phyloP scores from a whole-genome alignment of 129 eudicot species.

The Gnaphalium uliginosum region DNA sequence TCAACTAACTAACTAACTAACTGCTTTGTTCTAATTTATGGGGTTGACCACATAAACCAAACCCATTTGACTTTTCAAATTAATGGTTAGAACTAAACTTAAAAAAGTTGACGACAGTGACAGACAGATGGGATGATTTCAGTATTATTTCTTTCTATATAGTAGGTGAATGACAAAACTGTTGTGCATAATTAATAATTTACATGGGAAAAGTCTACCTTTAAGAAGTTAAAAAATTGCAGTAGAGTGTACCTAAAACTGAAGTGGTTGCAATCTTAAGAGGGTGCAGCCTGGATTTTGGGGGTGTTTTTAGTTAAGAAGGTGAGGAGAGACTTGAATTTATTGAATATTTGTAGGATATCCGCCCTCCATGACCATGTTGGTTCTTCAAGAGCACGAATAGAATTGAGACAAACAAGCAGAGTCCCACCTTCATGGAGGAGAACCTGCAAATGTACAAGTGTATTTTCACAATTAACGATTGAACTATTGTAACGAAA shows the following conservation, averaged over 20 bases:
- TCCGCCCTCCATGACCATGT: conserved; percentile 91
- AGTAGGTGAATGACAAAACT: conserved; percentile 14
- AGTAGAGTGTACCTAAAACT: conserved; percentile 25
- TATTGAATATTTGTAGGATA: conserved; percentile 39
- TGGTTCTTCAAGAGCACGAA: conserved; percentile 82
- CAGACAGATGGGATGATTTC: not conserved
- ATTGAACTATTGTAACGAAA: not conserved
- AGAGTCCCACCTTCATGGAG: conserved; percentile 98
- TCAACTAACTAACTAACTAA: conserved; percentile 35
- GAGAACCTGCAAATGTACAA: conserved; percentile 56
- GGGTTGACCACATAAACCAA: conserved; percentile 26
- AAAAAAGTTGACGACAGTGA: conserved; percentile 9
- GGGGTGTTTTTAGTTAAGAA: conserved; percentile 33
- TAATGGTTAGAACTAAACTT: conserved; percentile 10
- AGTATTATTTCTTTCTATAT: not conserved
- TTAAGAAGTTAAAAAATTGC: conserved; percentile 6
- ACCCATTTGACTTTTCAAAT: conserved; percentile 29
- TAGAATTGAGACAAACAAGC: conserved; percentile 87
- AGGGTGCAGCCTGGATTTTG: conserved; percentile 57
- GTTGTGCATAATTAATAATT: conserved; percentile 8
- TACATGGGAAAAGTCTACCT: conserved; percentile 22
- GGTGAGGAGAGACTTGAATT: conserved; percentile 38
- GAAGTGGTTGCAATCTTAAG: conserved; percentile 33
- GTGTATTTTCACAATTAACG: not conserved
- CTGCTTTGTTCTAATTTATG: conserved; percentile 31